Evolutionary conservation across 805 yeast species (phyloP), one percentile per base, ranked within the genome.

Genomic region (Schizosaccharomyces cryophilus): DNA sequence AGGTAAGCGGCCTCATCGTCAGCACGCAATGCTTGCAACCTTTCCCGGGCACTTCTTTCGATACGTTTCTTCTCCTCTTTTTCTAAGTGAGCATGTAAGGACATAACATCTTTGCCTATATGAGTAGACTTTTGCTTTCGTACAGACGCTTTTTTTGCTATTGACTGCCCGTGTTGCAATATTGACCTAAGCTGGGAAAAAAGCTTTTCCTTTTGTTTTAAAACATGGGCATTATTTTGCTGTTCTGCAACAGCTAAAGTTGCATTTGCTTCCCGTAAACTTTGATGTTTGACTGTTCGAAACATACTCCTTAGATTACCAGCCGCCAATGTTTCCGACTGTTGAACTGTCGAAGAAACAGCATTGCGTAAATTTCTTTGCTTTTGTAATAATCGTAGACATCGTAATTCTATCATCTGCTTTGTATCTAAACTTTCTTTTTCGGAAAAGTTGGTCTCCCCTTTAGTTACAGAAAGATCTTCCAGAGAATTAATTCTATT

Each of bases 1-100:
- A 93, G 78, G 73, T 90, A 90, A 0, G 97, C 96, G 71, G 93
- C 98, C 73, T 93, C 98, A 73, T 90, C 97, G 71, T 90, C 93
- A 61, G 95, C 87, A 66, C 87, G 85, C 78, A 93, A 79, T 21
- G 97, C 97, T 74, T 86, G 95, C 69, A 93, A 80, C 80, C 98
- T 94, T 71, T 90, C 96, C 71, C 88, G 90, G 38, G 98, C 98
- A 71, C 86, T 93, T 67, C 84, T 80, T 72, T 93, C 98, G 21
- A 85, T 72, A 66, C 89, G 81, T 71, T 83, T 84, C 65, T 84
- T 85, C 70, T 90, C 98, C 67, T 94, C 98, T 68, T 84, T 85
- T 67, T 90, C 96, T 13, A 83, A 78, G 66, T 80, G 83, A 9
- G 76, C 71, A 69, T 93, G 98, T 67, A 79, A 78, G 59, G 73